phyloP scores from a whole-genome alignment of 1,284 basidiomycete species.

The Naganishia liquefaciens region DNA sequence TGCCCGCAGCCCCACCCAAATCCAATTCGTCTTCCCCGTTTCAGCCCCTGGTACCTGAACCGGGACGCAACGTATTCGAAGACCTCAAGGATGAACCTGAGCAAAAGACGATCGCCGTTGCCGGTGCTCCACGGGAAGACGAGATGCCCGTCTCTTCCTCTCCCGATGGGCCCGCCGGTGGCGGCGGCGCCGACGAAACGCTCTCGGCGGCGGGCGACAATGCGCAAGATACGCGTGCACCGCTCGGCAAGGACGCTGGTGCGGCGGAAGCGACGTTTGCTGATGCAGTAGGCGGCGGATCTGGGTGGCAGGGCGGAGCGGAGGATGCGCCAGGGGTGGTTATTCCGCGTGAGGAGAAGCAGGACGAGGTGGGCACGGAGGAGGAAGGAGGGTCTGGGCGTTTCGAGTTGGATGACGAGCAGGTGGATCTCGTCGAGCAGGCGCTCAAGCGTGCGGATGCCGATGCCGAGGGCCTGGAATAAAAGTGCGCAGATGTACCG shows the following conservation, averaged over 20 bases:
- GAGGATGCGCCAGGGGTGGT: slow-evolving; percentile 44
- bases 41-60: slow-evolving; percentile 50
- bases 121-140: slow-evolving; percentile 47
- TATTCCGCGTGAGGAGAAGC: slow-evolving; percentile 26
- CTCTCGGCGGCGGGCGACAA: slow-evolving; percentile 13
- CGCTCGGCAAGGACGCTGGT: slow-evolving; percentile 53
- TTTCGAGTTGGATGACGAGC: slow-evolving; percentile 48
- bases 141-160: slow-evolving; percentile 42
- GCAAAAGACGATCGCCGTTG: slow-evolving; percentile 48
- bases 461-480: slow-evolving; percentile 8
- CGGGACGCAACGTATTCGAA: slow-evolving; percentile 52
- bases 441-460: slow-evolving; percentile 33
- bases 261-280: slow-evolving; percentile 46
- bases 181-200: slow-evolving; percentile 13
- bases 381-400: slow-evolving; percentile 31
- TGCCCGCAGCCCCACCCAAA: too few relatives aligned
- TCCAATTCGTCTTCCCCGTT: too few relatives aligned
- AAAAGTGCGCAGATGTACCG: not conserved
- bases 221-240: slow-evolving; percentile 48
- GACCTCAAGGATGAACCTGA: slow-evolving; percentile 43
- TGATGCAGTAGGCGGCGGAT: slow-evolving; percentile 46
- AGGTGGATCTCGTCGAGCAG: slow-evolving; percentile 43
- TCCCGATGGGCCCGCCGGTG: slow-evolving; percentile 20
- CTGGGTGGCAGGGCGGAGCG: slow-evolving; percentile 52
- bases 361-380: not conserved